These are phyloP conservation scores for Chalciporus sp. DNA, from an alignment of 1,284 basidiomycete genomes.

Conservation along the genomic window DNA sequence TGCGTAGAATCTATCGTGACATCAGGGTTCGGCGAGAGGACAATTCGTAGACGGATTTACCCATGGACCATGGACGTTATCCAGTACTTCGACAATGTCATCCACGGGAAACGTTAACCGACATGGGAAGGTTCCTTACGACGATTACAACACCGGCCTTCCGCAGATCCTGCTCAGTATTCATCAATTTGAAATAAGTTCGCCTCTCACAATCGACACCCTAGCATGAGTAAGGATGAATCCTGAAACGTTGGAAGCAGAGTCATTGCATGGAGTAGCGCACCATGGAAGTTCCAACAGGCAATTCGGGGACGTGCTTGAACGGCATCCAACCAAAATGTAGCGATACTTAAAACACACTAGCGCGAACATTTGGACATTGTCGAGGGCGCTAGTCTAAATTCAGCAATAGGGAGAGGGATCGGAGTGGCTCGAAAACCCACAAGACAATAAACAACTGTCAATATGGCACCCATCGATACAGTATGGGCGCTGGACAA, in stretches of 20 bases:
- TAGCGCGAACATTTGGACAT: constrained; percentile 2
- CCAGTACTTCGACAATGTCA: background rate
- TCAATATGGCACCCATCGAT: background rate
- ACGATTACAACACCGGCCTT: background rate
- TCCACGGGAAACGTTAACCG: background rate
- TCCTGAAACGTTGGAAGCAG: background rate
- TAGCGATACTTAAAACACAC: background rate
- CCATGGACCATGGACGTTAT: constrained; percentile 21
- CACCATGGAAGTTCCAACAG: constrained; percentile 9
- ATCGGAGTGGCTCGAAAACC: background rate
- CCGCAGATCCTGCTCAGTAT: background rate
- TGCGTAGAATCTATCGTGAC: constrained; percentile 22
- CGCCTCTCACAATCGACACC: constrained; percentile 1
- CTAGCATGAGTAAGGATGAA: constrained; percentile 7
- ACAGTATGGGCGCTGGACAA: background rate
- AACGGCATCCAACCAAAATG: constrained; percentile 12
- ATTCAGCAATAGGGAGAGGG: constrained; percentile 3
- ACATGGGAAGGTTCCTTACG: too few relatives aligned
- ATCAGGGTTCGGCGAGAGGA: constrained; percentile 1
- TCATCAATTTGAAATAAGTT: background rate
- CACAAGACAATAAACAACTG: constrained; percentile 20
- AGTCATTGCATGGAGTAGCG: background rate
- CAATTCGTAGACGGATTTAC: constrained; percentile 1
- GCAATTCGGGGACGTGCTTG: background rate
- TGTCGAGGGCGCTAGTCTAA: constrained; percentile 12